phyloP scores from a whole-genome alignment of 345 rosid genomes.

The Hevea brasiliensis region DNA sequence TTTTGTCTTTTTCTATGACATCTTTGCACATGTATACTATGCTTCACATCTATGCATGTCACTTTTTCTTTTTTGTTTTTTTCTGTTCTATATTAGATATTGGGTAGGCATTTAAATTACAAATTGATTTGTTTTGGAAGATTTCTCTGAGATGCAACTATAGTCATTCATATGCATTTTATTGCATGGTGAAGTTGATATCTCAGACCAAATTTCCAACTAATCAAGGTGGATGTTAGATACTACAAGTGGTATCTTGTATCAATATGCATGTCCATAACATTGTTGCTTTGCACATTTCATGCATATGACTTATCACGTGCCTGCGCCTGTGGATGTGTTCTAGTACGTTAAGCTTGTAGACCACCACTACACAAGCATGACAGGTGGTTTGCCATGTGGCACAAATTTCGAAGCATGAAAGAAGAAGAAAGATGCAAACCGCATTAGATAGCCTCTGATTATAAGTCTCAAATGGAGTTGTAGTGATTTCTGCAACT shows the following conservation, averaged over 20 bases:
- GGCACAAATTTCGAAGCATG: slow-evolving; percentile 30
- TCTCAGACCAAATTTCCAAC: neutral
- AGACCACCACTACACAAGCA: slow-evolving; percentile 16
- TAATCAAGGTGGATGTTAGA: neutral
- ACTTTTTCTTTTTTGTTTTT: neutral
- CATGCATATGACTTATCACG: neutral
- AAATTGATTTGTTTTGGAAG: neutral
- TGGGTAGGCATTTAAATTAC: neutral
- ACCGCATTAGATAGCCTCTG: neutral
- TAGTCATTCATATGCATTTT: neutral
- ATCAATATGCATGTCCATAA: neutral
- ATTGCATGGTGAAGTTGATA: neutral
- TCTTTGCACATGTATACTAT: no score
- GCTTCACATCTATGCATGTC: no score
- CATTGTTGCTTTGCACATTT: neutral
- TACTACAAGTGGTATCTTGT: neutral
- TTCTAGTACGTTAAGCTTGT: slow-evolving; percentile 14
- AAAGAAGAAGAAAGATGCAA: slow-evolving; percentile 15
- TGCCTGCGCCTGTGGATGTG: slow-evolving; percentile 15
- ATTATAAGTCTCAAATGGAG: slow-evolving; percentile 7
- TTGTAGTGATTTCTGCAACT: slow-evolving; percentile 7
- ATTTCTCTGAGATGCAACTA: neutral
- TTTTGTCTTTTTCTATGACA: no score
- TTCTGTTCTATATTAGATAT: neutral
- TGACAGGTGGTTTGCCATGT: slow-evolving; percentile 54